Percentiles rank a stretch among this genome's conserved stretches.
These are phyloP conservation scores for Diddensiella santjacobensis DNA, from an alignment of 805 yeast species.

Conservation along the genomic window DNA sequence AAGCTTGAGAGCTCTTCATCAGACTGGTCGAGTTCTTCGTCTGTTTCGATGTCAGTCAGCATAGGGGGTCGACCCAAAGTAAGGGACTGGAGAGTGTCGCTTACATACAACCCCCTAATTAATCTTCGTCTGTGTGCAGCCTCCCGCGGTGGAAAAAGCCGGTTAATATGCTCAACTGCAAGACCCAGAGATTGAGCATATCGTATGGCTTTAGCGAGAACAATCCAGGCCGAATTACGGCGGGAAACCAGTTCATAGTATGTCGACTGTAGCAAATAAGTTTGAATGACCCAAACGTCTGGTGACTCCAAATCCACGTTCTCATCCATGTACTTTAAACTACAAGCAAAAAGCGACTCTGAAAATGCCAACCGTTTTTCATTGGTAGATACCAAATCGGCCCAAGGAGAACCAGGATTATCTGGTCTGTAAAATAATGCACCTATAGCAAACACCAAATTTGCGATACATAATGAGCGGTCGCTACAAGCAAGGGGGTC, in stretches of 20 bases:
- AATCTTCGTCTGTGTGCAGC: constrained; percentile 11
- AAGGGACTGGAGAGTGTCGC: constrained; percentile 13
- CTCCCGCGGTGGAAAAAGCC: constrained; percentile 8
- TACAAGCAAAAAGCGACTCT: neutral
- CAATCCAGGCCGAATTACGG: constrained; percentile 39
- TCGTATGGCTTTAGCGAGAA: constrained; percentile 40
- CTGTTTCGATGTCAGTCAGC: constrained; percentile 7
- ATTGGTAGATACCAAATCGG: neutral
- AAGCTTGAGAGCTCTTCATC: neutral
- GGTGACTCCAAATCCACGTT: constrained; percentile 27
- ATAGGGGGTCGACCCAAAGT: constrained; percentile 12
- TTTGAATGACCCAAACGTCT: constrained; percentile 41
- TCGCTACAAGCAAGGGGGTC: constrained; percentile 29
- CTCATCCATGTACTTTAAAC: neutral
- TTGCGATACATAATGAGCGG: constrained; percentile 34
- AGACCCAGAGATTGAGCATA: constrained; percentile 43
- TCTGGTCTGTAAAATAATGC: constrained; percentile 1
- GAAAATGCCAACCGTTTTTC: neutral
- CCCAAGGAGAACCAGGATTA: neutral
- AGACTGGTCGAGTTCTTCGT: constrained; percentile 6
- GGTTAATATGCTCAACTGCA: constrained; percentile 14
- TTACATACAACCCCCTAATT: constrained; percentile 13
- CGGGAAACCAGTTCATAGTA: constrained; percentile 38
- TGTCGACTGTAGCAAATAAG: constrained; percentile 37
- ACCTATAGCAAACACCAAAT: constrained; percentile 29